A percentile compares a stretch with the other conserved stretches of the same genome.
These are phyloP conservation scores for Ceratocystiopsis minuta DNA, from an alignment of 2,329 filamentous ascomycete genomes.

Conservation along the genomic window DNA sequence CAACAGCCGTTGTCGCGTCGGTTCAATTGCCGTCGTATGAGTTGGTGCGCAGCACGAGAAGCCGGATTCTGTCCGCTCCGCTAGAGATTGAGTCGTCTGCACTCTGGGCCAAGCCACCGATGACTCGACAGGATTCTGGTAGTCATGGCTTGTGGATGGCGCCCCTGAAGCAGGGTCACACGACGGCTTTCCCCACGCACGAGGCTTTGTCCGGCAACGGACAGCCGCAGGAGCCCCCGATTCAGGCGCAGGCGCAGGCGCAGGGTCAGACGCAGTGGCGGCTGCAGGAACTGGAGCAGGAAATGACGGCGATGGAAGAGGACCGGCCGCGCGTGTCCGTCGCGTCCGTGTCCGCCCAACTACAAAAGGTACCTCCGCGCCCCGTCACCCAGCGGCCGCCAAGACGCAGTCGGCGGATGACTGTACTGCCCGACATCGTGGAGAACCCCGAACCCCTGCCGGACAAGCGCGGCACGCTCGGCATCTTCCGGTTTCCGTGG, in stretches of 20 bases:
- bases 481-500: constrained; percentile 49
- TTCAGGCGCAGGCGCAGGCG: not conserved
- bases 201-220: not conserved
- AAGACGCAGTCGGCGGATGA: constrained; percentile 37
- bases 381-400: constrained; percentile 34
- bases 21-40: not conserved
- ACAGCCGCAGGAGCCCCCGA: not conserved
- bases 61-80: not conserved
- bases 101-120: constrained; percentile 1
- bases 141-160: constrained; percentile 2
- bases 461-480: constrained; percentile 39
- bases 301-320: constrained; percentile 1
- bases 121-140: not conserved
- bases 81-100: constrained; percentile 3
- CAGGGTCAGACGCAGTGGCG: not conserved
- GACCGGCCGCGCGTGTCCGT: not conserved
- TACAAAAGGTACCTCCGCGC: constrained; percentile 18
- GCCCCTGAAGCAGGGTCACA: not conserved
- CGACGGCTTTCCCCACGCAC: too few species aligned
- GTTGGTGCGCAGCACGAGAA: not conserved
- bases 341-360: not conserved
- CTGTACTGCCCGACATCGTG: constrained; percentile 42
- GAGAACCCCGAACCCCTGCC: constrained; percentile 42
- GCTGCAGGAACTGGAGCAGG: constrained; percentile 2
- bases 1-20: not conserved